Evolutionary conservation across 805 yeast genomes (phyloP), one percentile per base, ranked within the genome.

Genomic region (Kluyveromyces starmeri): DNA sequence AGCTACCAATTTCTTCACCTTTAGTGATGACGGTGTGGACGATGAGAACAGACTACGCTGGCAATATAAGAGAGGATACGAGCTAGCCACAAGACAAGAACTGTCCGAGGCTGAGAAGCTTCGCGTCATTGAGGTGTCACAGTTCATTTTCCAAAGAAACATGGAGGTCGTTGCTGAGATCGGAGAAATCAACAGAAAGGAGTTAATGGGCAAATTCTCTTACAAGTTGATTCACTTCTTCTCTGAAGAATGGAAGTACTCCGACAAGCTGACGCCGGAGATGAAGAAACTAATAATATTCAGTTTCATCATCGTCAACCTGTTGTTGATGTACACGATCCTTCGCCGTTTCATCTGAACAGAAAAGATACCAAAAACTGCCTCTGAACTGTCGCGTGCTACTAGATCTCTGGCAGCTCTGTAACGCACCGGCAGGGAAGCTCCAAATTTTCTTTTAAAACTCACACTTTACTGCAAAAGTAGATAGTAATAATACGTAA

Each of bases 21-120:
- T 55, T 35, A 51, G 49, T 61, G 69, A 68, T 31, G 81, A 82
- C 49, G 83, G 80, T 41, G 77, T 70, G 25, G 75, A 73, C 12
- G 83, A 79, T 48, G 82, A 76, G 49, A 73, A 75, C 47, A 64
- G 67, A 37, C 69, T 83, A 44, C 70, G 92, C 52, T 58, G 75
- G 32, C 54, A 63, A 20, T 84, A 78, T 62, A 83, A 83, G 61
- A 68, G 80, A 45, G 82, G 79, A 45, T 83, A 78, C 57, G 94
- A 83, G 61, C 61, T 83, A 37, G 74, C 73, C 30, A 83, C 95
- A 4, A 70, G 94, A 50, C 71, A 75, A 44, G 62, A 60, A n/a
- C 65, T 83, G 41, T 68, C 79, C 2, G 94, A 83, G 57, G 61
- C 61, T 25, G 82, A 83, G 58, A 84, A 83, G 61, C 55, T 63